Base-by-base conservation (phyloP, 768 basidiomycete genomes). In the Terana coerulea region DNA sequence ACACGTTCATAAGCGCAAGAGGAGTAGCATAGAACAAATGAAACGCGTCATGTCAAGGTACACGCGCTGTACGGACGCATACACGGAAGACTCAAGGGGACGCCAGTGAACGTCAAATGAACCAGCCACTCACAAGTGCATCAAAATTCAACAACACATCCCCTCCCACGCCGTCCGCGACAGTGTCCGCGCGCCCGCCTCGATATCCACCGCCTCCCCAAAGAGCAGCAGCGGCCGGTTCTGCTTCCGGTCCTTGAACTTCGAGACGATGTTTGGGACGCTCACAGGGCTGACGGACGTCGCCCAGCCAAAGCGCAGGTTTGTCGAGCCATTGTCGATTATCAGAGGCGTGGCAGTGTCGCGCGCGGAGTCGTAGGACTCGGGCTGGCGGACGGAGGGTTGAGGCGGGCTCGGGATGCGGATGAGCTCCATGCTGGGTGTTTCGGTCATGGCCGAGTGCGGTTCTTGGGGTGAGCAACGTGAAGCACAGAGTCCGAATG, bases 121-220 rank as follows among this genome's bases (percentile, higher is more conserved):
- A 47, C 4, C 39, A 7, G 19, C 21, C 25, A 76, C 90, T 70
- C 70, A 98, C 95, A 77, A 98, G 73, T 22, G 91, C 86, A 69
- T 98, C 97, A 59, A 88, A 90, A 68, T 93, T 94, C 59, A 92
- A 76, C 41, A 98, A 67, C 19, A 97, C 83, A 63, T 98, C 97
- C 92, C 94, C 64, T 99, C 97, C 86, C 90, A 98, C 48, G 95
- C 86, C 0, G 82, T 83, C 61, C 81, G 84, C 6, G 84, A 77
- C 64, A 90, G 89, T 1, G 82, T 79, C 59, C 86, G 80, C 52
- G 91, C 86, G 10, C 84, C 88, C 34, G 86, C 87, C 65, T 99
- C 97, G 11, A 83, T 74, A 37, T 97, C 95, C 26, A 91, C 81
- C 10, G 83, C 92, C 28, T 88, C 83, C 0, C 97, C 97, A 51